These are phyloP conservation scores for Pythium grandisporangium DNA, from an alignment of 352 stramenopile species.

Conservation along the genomic window DNA sequence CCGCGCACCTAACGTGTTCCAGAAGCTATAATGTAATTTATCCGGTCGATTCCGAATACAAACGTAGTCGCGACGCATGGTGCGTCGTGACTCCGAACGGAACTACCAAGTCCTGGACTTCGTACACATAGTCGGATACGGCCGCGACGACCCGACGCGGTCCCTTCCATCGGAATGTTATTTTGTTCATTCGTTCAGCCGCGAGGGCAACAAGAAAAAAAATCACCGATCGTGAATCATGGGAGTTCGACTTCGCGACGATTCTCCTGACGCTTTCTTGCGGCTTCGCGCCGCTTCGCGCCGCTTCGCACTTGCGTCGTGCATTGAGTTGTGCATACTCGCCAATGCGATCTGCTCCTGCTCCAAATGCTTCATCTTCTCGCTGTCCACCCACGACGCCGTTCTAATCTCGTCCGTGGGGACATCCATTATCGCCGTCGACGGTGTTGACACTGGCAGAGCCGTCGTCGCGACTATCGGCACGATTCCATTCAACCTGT, in stretches of 20 bases:
- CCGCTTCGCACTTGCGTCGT: constrained; percentile 5
- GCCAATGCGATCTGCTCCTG: constrained; percentile 1
- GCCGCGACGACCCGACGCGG: constrained; percentile 3
- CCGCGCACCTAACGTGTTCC: no score
- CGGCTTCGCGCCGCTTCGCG: background rate
- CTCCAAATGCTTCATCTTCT: background rate
- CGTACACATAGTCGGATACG: constrained; percentile 11
- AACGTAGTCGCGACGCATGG: constrained; percentile 7
- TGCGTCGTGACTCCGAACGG: constrained; percentile 1
- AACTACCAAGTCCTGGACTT: constrained; percentile 10
- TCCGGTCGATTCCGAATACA: constrained; percentile 13
- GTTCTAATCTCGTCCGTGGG: no score
- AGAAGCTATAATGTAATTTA: no score
- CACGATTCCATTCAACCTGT: no score
- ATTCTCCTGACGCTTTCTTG: constrained; percentile 2
- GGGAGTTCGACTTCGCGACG: constrained; percentile 4
- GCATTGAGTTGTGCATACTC: constrained; percentile 1
- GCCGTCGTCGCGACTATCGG: no score
- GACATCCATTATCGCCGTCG: no score
- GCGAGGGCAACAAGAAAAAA: constrained; percentile 11
- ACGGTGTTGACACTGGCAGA: no score
- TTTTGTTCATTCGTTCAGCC: constrained; percentile 5
- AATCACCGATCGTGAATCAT: constrained; percentile 5
- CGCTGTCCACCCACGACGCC: constrained; percentile 4
- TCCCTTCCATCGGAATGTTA: constrained; percentile 8